Conservation (phyloP, 306 rosid genomes). For the Mucuna pruriens region DNA sequence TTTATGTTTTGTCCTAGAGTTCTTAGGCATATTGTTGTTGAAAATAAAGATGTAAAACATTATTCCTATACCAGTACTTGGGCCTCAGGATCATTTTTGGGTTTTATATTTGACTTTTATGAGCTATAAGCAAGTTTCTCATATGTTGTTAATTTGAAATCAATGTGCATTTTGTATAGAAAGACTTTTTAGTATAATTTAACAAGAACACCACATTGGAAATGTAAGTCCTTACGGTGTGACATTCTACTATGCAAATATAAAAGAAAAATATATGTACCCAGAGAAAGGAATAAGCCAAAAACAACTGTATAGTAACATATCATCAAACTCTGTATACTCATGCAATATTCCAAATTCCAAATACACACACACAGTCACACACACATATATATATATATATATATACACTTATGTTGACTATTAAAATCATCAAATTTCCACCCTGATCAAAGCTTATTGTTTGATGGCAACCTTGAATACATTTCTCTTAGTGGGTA, state of each 20-base stretch:
- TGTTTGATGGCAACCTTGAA: neutral
- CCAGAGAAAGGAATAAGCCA: neutral
- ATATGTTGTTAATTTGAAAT: slow-evolving; percentile 1
- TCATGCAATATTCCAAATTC: slow-evolving; percentile 4
- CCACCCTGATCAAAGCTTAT: neutral
- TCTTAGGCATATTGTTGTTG: slow-evolving; percentile 14
- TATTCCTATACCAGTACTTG: neutral
- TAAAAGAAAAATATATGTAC: slow-evolving; percentile 10
- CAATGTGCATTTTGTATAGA: neutral
- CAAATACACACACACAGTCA: too few relatives aligned
- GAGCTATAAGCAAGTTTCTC: slow-evolving; percentile 36
- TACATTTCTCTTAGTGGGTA: neutral
- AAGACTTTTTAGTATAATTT: neutral
- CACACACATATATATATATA: too few relatives aligned
- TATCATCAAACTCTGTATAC: neutral
- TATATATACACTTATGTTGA: neutral
- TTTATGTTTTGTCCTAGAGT: slow-evolving; percentile 7
- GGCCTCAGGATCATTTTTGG: neutral
- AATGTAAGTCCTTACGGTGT: neutral
- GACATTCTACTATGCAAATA: neutral
- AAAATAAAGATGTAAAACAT: neutral
- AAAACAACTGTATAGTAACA: neutral
- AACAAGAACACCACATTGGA: neutral
- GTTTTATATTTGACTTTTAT: neutral
- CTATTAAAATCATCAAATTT: neutral